phyloP scores from a whole-genome alignment of 257 asterid species.

The Solanum chiquidenum region DNA sequence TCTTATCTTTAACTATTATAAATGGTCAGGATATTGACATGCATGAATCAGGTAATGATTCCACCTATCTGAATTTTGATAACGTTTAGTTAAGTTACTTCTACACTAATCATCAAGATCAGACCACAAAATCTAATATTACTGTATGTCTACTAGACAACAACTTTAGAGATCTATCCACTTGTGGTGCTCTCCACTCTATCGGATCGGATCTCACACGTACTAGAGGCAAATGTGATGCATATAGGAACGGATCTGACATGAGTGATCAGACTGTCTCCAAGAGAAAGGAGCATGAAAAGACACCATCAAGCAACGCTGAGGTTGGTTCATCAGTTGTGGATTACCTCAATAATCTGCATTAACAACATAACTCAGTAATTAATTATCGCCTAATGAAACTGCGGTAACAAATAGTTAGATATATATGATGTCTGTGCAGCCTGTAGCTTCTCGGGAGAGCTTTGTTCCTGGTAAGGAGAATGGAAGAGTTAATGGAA shows the following conservation, averaged over 20 bases:
- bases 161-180: conserved; percentile 53
- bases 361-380: not conserved
- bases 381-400: not conserved
- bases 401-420: not conserved
- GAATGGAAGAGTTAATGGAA: conserved; percentile 28
- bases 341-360: not conserved
- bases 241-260: conserved; percentile 24
- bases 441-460: conserved; percentile 77
- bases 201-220: conserved; percentile 83
- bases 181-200: conserved; percentile 84
- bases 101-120: not conserved
- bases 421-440: conserved; percentile 8
- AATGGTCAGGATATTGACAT: conserved; percentile 47
- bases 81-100: not conserved
- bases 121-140: not conserved
- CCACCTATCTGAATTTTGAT: not conserved
- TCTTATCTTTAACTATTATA: not conserved
- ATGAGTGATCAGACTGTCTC: conserved; percentile 36
- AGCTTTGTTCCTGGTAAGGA: conserved; percentile 57
- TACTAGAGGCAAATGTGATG: conserved; percentile 43
- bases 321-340: conserved; percentile 26
- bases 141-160: conserved; percentile 21
- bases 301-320: conserved; percentile 67
- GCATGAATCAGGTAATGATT: conserved; percentile 29
- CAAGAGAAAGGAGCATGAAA: conserved; percentile 38